Base-by-base conservation (phyloP, 257 asterid species). In the Primulina huaijiensis region DNA sequence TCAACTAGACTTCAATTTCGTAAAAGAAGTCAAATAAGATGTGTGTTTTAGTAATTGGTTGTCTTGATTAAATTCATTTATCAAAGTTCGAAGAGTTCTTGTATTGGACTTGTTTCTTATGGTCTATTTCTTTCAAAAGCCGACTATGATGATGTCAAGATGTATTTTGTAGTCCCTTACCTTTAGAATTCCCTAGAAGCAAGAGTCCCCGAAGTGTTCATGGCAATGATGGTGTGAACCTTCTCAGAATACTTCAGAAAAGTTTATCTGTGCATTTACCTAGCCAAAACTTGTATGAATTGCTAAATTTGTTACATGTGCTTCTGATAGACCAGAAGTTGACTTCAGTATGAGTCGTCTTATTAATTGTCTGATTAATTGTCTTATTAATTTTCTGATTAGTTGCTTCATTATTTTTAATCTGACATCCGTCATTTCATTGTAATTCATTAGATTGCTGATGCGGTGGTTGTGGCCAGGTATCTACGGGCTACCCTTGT, bases 391-490 rank as follows among this genome's bases (percentile, higher is more conserved):
- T 65, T 20, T 33, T 63, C 31, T 68, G 60, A 33, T 43, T 5
- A 34, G 53, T 64, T 64, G 52, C 52, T 57, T 25, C 61, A n/a
- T 21, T 30, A 37, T 37, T 46, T 2, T 46, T 46, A 46, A 14
- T 74, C 66, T 68, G 68, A 63, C 64, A 62, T 71, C 12, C 55
- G 0, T 46, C 55, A 46, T 46, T 46, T 14, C 55, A 46, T 2
- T 46, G 55, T 10, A 11, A 46, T 46, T 46, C 55, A 14, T 68
- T 86, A 94, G 99, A 82, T 94, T 75, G 79, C 99, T 64, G 99
- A 90, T 78, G 99, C 99, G 10, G 96, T 91, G 52, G 95, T 89
- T 69, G 94, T 94, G 60, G 99, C 97, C 31, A 88, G 91, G 78
- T 88, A 83, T 76, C 89, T 94, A 59, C 87, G 85, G 11, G 99